Percentiles rank a stretch among this genome's conserved stretches.
These are phyloP conservation scores for Monosporozyma unispora DNA, from an alignment of 805 yeast genomes.

Conservation along the genomic window DNA sequence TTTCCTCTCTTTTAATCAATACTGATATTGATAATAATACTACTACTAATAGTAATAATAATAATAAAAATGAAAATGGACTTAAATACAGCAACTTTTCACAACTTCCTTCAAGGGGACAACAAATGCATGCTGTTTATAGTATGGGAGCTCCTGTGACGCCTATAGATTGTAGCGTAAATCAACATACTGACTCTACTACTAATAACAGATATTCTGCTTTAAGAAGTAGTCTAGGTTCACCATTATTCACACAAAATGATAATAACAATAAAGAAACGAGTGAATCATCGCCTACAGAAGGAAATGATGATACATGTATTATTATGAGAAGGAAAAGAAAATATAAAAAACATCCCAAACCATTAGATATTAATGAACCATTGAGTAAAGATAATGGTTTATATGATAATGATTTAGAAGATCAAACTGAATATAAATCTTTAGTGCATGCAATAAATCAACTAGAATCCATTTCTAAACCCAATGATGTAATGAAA, in stretches of 20 bases:
- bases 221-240: neutral
- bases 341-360: neutral
- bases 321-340: neutral
- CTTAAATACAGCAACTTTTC: neutral
- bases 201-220: neutral
- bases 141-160: neutral
- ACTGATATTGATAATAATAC: neutral
- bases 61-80: no score
- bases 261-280: neutral
- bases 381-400: neutral
- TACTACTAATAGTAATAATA: no score
- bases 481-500: slow-evolving; percentile 5
- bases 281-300: neutral
- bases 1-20: neutral
- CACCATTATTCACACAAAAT: neutral
- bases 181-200: neutral
- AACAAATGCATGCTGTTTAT: neutral
- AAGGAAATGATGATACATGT: neutral
- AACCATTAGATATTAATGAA: neutral
- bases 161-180: neutral
- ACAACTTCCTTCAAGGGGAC: neutral
- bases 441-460: slow-evolving; percentile 13
- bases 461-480: slow-evolving; percentile 10
- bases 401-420: slow-evolving; percentile 17
- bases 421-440: slow-evolving; percentile 10